Percentiles rank a stretch among this genome's conserved stretches.
Evolutionary conservation across 2,329 filamentous ascomycete species (phyloP).

Genomic region (Massarina eburnea): DNA sequence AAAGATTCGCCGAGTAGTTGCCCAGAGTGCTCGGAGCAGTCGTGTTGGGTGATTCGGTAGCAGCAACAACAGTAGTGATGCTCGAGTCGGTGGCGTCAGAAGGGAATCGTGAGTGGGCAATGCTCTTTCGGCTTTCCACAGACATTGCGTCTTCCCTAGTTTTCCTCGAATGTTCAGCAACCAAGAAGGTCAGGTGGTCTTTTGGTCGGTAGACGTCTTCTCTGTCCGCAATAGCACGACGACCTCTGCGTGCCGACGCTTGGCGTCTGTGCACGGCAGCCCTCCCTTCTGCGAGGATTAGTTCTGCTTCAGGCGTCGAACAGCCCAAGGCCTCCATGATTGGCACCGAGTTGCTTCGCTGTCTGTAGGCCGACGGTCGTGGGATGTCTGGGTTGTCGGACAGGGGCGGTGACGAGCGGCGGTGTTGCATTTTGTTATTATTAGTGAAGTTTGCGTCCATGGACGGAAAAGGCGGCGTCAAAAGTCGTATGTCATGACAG

Average conservation of each 20-base stretch:
- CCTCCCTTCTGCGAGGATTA: slow-evolving; percentile 38
- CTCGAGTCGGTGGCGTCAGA: slow-evolving; percentile 35
- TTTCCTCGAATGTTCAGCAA: slow-evolving; percentile 6
- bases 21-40: slow-evolving; percentile 21
- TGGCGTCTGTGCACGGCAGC: slow-evolving; percentile 37
- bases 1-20: slow-evolving; percentile 40
- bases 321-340: slow-evolving; percentile 38
- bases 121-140: slow-evolving; percentile 7
- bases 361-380: slow-evolving; percentile 26
- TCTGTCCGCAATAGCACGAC: slow-evolving; percentile 18
- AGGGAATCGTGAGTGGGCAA: slow-evolving; percentile 27
- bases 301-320: slow-evolving; percentile 37
- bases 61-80: slow-evolving; percentile 29
- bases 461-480: slow-evolving; percentile 18
- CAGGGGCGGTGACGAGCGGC: slow-evolving; percentile 24
- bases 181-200: slow-evolving; percentile 36
- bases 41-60: slow-evolving; percentile 8
- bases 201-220: slow-evolving; percentile 27
- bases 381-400: slow-evolving; percentile 17
- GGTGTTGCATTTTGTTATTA: slow-evolving; percentile 30
- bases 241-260: slow-evolving; percentile 22
- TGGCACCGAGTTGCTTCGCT: slow-evolving; percentile 40
- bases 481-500: slow-evolving; percentile 22
- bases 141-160: slow-evolving; percentile 13
- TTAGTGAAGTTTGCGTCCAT: slow-evolving; percentile 1